Conservation (phyloP, 805 yeast species). For the Nakazawaea ambrosiae region DNA sequence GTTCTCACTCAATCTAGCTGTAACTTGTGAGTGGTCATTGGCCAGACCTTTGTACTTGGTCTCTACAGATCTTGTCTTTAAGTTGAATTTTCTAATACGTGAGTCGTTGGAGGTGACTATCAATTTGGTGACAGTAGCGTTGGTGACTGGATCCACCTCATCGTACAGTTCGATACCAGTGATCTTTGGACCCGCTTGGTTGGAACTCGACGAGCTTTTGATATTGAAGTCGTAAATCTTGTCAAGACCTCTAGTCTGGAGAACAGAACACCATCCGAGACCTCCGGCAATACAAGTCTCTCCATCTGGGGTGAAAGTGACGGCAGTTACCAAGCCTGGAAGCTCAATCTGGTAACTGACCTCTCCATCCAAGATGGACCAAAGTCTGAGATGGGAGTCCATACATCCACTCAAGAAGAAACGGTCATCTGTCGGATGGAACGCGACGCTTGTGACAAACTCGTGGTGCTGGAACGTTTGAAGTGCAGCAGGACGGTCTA, state of each 20-base stretch:
- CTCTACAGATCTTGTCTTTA: constrained; percentile 45
- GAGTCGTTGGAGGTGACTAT: constrained; percentile 81
- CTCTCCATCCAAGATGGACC: constrained; percentile 75
- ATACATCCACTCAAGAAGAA: constrained; percentile 79
- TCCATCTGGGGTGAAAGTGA: constrained; percentile 61
- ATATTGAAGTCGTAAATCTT: constrained; percentile 29
- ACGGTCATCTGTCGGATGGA: constrained; percentile 82
- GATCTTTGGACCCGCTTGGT: constrained; percentile 46
- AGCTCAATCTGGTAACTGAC: constrained; percentile 57
- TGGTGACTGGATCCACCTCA: constrained; percentile 10
- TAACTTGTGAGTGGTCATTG: constrained; percentile 65
- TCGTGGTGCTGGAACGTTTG: constrained; percentile 68
- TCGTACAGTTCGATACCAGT: constrained; percentile 61
- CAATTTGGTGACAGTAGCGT: constrained; percentile 17
- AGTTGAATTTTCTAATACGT: constrained; percentile 58
- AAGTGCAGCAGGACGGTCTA: constrained; percentile 56
- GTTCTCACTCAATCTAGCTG: constrained; percentile 58
- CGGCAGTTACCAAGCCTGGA: constrained; percentile 65
- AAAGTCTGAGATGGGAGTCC: constrained; percentile 67
- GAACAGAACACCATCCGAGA: constrained; percentile 59
- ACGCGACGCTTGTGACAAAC: constrained; percentile 71
- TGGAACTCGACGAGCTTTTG: constrained; percentile 21
- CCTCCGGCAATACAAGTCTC: constrained; percentile 67
- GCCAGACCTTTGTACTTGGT: constrained; percentile 68
- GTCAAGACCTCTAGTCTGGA: constrained; percentile 60